Base-by-base conservation (phyloP, 495 filamentous ascomycete genomes). In the Daldinia loculata region DNA sequence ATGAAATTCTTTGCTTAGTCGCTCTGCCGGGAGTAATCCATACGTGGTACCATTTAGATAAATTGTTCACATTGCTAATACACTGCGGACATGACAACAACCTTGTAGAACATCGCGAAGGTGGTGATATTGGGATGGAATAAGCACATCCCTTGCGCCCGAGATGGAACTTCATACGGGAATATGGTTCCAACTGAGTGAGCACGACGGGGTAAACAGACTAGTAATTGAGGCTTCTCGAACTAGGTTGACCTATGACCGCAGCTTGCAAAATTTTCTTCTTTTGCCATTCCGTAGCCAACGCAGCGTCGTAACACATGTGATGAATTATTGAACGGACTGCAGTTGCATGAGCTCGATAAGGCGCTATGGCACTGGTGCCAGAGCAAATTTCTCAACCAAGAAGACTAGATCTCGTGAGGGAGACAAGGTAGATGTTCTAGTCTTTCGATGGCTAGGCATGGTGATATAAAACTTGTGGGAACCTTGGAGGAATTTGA, bases 1-100 rank as follows among this genome's bases (percentile, higher is more conserved):
- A 63, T 53, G 51, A 45, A 36, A 30, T 62, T 29, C 65, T 72
- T 59, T 62, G 22, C 64, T 34, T 24, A 38, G 45, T 63, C 27
- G 15, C 36, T 39, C 61, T 32, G 27, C 61, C 66, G 70, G 63
- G 56, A 45, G 30, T 26, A 58, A 52, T 69, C 66, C 7, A 73
- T 57, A 73, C 70, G 70, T 73, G 70, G 70, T 69, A 51, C 70
- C 66, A 73, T 43, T 56, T 39, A 52, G 22, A 56, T 57, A 36
- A 62, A 27, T 56, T 30, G 48, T 63, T 63, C 56, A 41, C 22
- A 59, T 57, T 58, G 65, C 61, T 72, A 57, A 69, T 57, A 6
- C 51, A 58, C 27, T 53, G 65, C 56, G 69, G 70, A 68, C 64
- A 68, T 56, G 32, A 17, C 15, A 55, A 52, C 56, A 55, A 52